Conservation (phyloP, 305 asterid genomes). For the Fraxinus angustifolia region DNA sequence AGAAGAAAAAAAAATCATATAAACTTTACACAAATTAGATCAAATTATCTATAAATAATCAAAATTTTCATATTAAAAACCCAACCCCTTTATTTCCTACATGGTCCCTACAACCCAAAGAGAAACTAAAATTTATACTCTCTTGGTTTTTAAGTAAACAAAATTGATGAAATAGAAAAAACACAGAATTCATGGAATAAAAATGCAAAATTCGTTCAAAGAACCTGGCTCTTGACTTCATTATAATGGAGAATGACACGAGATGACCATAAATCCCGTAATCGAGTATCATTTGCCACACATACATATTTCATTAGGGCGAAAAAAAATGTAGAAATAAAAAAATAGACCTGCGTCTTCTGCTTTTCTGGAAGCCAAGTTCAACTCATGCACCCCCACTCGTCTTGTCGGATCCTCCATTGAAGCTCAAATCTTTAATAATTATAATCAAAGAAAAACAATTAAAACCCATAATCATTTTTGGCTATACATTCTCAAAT, state of each 20-base stretch:
- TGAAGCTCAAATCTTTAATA: conserved; percentile 24
- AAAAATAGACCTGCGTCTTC: conserved; percentile 73
- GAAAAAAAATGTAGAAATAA: neutral
- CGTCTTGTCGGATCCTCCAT: conserved; percentile 61
- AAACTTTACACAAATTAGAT: neutral
- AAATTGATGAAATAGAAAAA: neutral
- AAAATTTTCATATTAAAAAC: conserved; percentile 1
- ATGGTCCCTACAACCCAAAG: neutral
- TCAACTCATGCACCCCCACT: conserved; percentile 46
- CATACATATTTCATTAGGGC: neutral
- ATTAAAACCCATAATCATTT: conserved; percentile 5
- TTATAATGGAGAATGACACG: neutral
- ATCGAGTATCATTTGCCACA: neutral
- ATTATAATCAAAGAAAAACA: conserved; percentile 19
- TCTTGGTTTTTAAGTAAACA: neutral
- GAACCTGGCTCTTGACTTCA: neutral
- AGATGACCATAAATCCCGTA: neutral
- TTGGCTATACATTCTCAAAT: neutral
- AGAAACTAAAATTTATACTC: neutral
- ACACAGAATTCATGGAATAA: neutral
- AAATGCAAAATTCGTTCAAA: neutral
- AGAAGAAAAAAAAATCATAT: neutral
- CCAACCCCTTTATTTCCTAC: neutral
- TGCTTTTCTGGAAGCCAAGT: conserved; percentile 83
- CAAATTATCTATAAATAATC: neutral